Evolutionary conservation across 345 rosid species (phyloP), one percentile per base, ranked within the genome.

Genomic region (Bruguiera parviflora): DNA sequence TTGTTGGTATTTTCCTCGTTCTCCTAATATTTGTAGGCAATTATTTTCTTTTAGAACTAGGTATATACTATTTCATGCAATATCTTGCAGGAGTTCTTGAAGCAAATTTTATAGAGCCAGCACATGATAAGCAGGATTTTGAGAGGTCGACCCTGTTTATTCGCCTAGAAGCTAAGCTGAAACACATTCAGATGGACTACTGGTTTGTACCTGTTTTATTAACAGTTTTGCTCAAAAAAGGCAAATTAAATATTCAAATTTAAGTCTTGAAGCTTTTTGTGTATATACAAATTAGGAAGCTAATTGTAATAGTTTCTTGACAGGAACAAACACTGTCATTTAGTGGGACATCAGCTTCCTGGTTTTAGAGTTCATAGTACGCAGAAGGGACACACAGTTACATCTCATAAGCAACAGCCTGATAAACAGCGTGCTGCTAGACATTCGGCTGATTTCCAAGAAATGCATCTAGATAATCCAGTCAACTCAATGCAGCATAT

Each of bases 91-190:
- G 99, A 72, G 96, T 92, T 71, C 89, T 95, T 73, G 97, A 95
- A 84, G 97, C 89, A 63, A 89, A 95, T 80, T 95, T 95, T 80
- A 84, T 92, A 46, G 97, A 95, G 83, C 99, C 99, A 11, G 89
- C 97, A 13, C 99, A 95, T 75, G 92, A 95, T 80, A 95, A 95
- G 85, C 99, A 95, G 65, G 96, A 87, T 70, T 95, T 95, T 69
- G 99, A 95, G 87, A 87, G 97, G 78, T 95, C 99, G 29, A 78
- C 93, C 31, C 43, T 92, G 39, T 92, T 78, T 83, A 77, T 85
- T 20, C 81, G 97, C 72, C 79, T 95, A 53, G 97, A 92, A 79
- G 53, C 81, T 61, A 87, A 61, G 80, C 92, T 95, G 77, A 95
- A 84, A 73, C 92, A 83, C 63, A 88, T 89, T 64, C 16, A 81